These are phyloP conservation scores for Apiospora koreana DNA, from an alignment of 2,329 filamentous ascomycete genomes.

Conservation along the genomic window DNA sequence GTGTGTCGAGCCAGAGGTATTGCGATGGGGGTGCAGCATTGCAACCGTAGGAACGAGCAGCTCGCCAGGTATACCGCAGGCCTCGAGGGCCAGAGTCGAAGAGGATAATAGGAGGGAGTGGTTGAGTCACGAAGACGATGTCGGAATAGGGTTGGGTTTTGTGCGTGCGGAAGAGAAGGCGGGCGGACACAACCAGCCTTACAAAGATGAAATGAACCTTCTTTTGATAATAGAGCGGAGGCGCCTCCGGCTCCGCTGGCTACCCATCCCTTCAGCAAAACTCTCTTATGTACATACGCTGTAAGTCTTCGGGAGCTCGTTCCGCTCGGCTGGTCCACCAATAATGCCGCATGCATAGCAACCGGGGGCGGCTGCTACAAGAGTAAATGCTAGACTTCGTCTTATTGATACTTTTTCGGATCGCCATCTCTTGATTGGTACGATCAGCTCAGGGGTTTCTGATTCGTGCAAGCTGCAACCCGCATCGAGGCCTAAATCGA, in stretches of 20 bases:
- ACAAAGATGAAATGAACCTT: constrained; percentile 9
- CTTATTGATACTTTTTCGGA: not conserved
- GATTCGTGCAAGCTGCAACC: not conserved
- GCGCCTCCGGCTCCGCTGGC: not conserved
- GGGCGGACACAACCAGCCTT: constrained; percentile 4
- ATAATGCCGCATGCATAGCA: not conserved
- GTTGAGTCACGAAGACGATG: not conserved
- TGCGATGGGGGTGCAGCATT: not conserved
- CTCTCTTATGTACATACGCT: not conserved
- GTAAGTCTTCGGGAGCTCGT: not conserved
- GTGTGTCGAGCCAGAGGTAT: not conserved
- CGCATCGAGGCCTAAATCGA: not conserved
- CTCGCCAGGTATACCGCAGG: not conserved
- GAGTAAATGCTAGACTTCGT: not conserved
- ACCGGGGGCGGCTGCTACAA: not conserved
- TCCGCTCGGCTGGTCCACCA: constrained; percentile 6
- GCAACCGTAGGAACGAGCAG: not conserved
- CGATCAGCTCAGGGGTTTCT: not conserved
- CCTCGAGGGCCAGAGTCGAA: not conserved
- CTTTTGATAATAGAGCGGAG: not conserved
- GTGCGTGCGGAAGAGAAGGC: not conserved
- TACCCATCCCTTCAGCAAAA: not conserved
- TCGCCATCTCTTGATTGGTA: not conserved
- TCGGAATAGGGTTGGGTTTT: constrained; percentile 8
- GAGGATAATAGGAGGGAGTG: not conserved